phyloP scores from a whole-genome alignment of 148 eudicot species.

The Diospyros lotus region DNA sequence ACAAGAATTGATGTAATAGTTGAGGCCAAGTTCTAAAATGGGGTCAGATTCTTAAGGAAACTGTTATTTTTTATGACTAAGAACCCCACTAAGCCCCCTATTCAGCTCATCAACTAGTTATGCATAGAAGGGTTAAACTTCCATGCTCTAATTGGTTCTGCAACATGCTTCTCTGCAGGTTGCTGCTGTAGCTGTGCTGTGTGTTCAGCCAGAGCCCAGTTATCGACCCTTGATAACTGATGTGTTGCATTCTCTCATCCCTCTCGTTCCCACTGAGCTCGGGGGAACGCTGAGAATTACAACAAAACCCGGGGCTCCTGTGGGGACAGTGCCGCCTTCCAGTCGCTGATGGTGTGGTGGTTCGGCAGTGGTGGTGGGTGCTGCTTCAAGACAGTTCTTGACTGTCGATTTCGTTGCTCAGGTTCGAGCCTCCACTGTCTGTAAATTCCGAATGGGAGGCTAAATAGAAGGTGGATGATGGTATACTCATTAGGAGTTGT shows the following conservation, averaged over 20 bases:
- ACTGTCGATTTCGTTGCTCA: background rate
- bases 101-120: no score
- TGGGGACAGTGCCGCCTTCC: background rate
- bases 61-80: no score
- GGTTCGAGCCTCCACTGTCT: background rate
- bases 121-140: no score
- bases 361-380: background rate
- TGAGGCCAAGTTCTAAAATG: no score
- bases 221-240: slow-evolving; percentile 88
- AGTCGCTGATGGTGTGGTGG: background rate
- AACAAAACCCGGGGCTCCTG: slow-evolving; percentile 8
- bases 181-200: slow-evolving; percentile 88
- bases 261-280: slow-evolving; percentile 74
- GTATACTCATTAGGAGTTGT: background rate
- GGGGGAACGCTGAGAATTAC: slow-evolving; percentile 67
- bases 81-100: no score
- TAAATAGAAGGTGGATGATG: background rate
- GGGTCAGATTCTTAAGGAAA: no score
- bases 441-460: background rate
- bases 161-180: slow-evolving; percentile 35
- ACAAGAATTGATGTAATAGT: no score
- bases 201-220: slow-evolving; percentile 92
- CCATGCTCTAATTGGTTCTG: background rate
- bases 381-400: background rate
- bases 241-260: slow-evolving; percentile 79